Conservation (phyloP, 768 basidiomycete genomes). For the Lactarius evosmus region DNA sequence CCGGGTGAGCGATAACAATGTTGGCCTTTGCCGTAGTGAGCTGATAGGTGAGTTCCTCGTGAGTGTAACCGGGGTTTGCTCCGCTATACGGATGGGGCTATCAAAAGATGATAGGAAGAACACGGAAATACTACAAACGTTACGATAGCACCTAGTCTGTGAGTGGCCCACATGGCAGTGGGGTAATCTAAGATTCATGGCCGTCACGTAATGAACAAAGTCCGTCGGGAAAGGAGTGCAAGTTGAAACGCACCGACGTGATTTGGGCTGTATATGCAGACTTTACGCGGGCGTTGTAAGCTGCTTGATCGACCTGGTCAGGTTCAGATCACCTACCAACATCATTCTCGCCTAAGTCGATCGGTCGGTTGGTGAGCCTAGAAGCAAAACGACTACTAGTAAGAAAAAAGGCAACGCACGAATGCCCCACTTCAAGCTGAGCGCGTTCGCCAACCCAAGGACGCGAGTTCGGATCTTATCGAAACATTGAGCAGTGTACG, state of each 20-base stretch:
- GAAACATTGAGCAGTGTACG: background rate
- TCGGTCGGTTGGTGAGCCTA: background rate
- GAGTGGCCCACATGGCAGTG: conserved; percentile 29
- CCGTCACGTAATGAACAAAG: background rate
- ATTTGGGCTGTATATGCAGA: conserved; percentile 31
- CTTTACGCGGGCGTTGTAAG: conserved; percentile 17
- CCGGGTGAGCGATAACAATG: conserved; percentile 36
- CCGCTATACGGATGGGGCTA: conserved; percentile 38
- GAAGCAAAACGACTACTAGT: conserved; percentile 2
- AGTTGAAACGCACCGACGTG: conserved; percentile 31
- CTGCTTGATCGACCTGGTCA: too few relatives aligned
- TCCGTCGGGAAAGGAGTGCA: background rate
- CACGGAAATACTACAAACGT: conserved; percentile 23
- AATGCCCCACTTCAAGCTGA: conserved; percentile 36
- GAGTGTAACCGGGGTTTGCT: conserved; percentile 58
- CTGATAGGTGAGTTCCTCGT: conserved; percentile 58
- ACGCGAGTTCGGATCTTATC: conserved; percentile 38
- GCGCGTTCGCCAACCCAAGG: conserved; percentile 40
- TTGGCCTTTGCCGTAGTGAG: conserved; percentile 33
- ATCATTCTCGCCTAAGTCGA: conserved; percentile 37
- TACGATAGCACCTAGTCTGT: conserved; percentile 31
- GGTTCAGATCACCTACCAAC: conserved; percentile 35
- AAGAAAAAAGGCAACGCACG: conserved; percentile 30
- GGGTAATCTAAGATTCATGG: conserved; percentile 16
- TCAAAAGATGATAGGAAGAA: background rate